A percentile compares a stretch with the other conserved stretches of the same genome.
phyloP scores from a whole-genome alignment of 1,284 basidiomycete species.

The Cutaneotrichosporon sp. region DNA sequence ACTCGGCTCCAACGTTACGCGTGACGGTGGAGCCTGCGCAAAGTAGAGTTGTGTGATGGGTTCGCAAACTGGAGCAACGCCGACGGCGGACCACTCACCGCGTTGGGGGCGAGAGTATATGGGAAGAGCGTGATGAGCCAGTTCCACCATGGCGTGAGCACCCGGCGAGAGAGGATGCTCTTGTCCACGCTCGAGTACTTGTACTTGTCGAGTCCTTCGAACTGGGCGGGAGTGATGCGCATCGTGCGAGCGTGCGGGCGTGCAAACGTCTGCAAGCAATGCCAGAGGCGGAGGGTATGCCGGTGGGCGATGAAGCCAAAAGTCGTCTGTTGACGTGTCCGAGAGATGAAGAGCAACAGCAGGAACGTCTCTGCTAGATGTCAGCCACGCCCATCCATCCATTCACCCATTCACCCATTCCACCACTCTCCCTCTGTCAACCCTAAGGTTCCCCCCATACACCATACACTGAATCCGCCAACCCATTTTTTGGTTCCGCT shows the following conservation, averaged over 20 bases:
- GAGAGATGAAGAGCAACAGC: neutral
- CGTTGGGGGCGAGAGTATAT: constrained; percentile 82
- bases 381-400: neutral
- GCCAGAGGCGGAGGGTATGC: neutral
- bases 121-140: constrained; percentile 93
- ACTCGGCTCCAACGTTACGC: neutral
- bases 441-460: neutral
- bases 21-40: neutral
- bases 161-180: constrained; percentile 52
- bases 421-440: too few species aligned
- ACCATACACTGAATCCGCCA: too few species aligned
- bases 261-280: constrained; percentile 5
- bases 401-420: neutral
- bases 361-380: neutral
- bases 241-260: constrained; percentile 25
- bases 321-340: constrained; percentile 9
- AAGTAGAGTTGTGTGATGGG: neutral
- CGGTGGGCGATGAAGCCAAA: constrained; percentile 7
- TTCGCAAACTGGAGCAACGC: too few species aligned
- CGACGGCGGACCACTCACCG: constrained; percentile 58
- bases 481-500: constrained; percentile 4
- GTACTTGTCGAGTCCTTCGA: constrained; percentile 58
- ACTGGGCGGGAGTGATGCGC: constrained; percentile 53
- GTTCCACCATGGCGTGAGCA: constrained; percentile 90
- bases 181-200: constrained; percentile 61